Base-by-base conservation (phyloP, 371 early-diverging fungal species). In the Mucor plumbeus region DNA sequence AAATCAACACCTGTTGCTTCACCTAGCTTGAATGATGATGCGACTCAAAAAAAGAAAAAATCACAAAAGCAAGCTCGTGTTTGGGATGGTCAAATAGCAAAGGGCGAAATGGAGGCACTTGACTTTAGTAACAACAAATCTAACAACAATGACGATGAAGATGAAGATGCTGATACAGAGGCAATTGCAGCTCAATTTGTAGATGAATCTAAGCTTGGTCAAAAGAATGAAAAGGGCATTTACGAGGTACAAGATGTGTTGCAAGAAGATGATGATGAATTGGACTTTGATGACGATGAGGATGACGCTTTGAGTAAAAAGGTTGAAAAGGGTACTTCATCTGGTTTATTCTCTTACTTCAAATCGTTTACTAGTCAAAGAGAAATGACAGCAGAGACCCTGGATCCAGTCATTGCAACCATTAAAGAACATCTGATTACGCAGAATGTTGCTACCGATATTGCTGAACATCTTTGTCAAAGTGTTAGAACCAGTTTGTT, bases 371-470 rank as follows among this genome's bases (percentile, higher is more conserved):
- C 94, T 1, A 86, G 87, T 13, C 84, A 84, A 64, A 79, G 85
- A 65, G 86, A 86, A 55, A 72, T 95, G 64, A 88, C 85, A 6
- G 80, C 78, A 13, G 87, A 87, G n/a, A 86, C 82, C 41, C 72
- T 95, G 61, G 88, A 85, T 21, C 92, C 93, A 4, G 84, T 90
- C 7, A 73, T 94, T 78, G 78, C 81, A 19, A 89, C 88, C 63
- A 94, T 97, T 92, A 91, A 91, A 71, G 94, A 96, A 68, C 97
- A 96, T 71, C 74, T 98, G 67, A 87, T 97, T 50, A 83, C 88
- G 69, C 97, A 97, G 81, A 98, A 98, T 71, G 97, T 98, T 1
- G 99, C 99, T 3, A 88, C 92, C 1, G 91, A 96, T 60, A 94
- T 97, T 65, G 93, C 97, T 1, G 87, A 89, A 14, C 91, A 94